These are phyloP conservation scores for Jaenimonas drosophilae DNA, from an alignment of 208 protist genomes.

Conservation along the genomic window DNA sequence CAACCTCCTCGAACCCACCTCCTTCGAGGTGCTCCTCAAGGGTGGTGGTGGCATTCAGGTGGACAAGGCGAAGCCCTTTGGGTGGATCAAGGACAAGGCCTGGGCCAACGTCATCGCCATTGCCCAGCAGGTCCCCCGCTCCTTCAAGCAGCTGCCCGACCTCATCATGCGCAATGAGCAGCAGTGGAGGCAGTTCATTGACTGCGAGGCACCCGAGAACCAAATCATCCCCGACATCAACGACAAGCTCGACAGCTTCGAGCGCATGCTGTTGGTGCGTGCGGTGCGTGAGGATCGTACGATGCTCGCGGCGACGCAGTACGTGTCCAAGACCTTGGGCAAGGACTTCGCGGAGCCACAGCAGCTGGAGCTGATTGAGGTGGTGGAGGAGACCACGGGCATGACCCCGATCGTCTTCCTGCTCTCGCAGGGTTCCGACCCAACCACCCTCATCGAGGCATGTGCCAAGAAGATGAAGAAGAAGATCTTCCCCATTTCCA, in stretches of 20 bases:
- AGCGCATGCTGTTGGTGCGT: constrained; percentile 93
- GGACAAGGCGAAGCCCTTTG: constrained; percentile 88
- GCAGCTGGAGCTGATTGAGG: constrained; percentile 83
- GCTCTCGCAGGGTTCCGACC: constrained; percentile 96
- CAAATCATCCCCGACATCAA: constrained; percentile 86
- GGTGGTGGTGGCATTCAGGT: constrained; percentile 91
- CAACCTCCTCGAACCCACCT: constrained; percentile 49
- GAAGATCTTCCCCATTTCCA: constrained; percentile 94
- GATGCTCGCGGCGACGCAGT: constrained; percentile 90
- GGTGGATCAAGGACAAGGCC: constrained; percentile 92
- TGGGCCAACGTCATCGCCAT: constrained; percentile 95
- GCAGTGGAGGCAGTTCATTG: constrained; percentile 93
- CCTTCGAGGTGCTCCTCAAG: constrained; percentile 93
- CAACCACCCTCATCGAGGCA: constrained; percentile 91
- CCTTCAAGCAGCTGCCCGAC: constrained; percentile 93
- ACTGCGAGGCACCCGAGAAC: constrained; percentile 91
- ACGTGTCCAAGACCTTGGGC: constrained; percentile 89
- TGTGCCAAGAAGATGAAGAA: constrained; percentile 93
- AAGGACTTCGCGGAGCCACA: constrained; percentile 88
- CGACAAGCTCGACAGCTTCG: constrained; percentile 90
- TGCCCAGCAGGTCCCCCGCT: constrained; percentile 69
- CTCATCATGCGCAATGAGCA: constrained; percentile 89
- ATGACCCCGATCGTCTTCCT: constrained; percentile 94
- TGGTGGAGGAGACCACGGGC: constrained; percentile 84
- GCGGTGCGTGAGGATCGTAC: constrained; percentile 92